Base-by-base conservation (phyloP, 1,284 basidiomycete genomes). In the Sporisorium iseilematis-ciliati region DNA sequence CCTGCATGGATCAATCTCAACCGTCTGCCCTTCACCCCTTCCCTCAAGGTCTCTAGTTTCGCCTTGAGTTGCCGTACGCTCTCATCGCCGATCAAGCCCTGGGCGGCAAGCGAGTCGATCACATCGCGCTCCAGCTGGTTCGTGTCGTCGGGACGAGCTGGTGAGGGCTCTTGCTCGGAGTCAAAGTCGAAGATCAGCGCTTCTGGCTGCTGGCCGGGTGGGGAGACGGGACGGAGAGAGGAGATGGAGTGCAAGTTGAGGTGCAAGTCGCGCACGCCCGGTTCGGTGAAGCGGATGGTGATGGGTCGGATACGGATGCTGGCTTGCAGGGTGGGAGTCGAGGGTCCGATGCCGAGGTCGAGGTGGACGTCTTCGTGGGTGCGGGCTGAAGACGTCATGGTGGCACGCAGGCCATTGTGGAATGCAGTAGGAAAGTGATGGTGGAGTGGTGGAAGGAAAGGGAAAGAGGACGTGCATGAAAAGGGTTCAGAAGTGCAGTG, bases 1-100 rank as follows among this genome's bases (percentile, higher is more conserved):
- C 79, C 79, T 6, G 77, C 62, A 55, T 79, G 66, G 12, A 81
- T 80, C 25, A 80, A 48, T 0, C 79, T 58, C 29, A 81, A 48
- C 25, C 74, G 35, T 20, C 67, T 25, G 0, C 51, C 55, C 4
- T 26, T 29, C 6, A 65, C 54, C 1, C 40, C 62, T 43, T 33
- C 54, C 25, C 49, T 52, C 16, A 10, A 8, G 10, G 7, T 21
- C 12, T 18, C 55, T 52, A 55, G 58, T n/a, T 26, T 35, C 10
- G 12, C 25, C 25, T 64, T 73, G 46, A 73, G 43, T 20, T 7
- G 5, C 0, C 54, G 61, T 11, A 73, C 65, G 4, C 38, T 45
- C 7, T 67, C 65, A 18, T 65, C 70, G n/a, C 65, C 70, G 53
- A 61, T 35, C 45, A 71, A 31, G 18, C 45, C 62, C 4, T 50